Conservation (phyloP, 352 stramenopile species). For the Phytophthora kernoviae region DNA sequence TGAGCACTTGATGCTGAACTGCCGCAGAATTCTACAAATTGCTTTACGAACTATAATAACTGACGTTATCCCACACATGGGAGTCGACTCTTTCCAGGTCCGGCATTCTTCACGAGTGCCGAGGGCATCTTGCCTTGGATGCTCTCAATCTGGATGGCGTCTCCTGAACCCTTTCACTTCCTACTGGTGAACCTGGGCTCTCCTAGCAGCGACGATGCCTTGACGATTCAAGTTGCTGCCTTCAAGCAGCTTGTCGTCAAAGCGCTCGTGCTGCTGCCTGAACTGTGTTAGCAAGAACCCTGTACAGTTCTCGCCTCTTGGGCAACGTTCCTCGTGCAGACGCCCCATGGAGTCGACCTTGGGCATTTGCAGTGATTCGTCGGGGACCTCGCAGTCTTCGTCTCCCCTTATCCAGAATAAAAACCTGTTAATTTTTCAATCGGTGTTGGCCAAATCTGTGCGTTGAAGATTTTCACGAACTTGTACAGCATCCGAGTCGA, state of each 20-base stretch:
- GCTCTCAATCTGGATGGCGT: not conserved
- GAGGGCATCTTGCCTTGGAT: not conserved
- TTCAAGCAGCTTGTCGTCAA: slow-evolving; percentile 23
- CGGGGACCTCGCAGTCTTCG: slow-evolving; percentile 3
- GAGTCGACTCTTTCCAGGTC: too few relatives aligned
- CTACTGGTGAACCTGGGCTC: slow-evolving; percentile 28
- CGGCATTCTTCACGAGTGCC: too few relatives aligned
- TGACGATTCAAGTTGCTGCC: not conserved
- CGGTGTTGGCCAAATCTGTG: slow-evolving; percentile 34
- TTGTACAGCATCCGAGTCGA: slow-evolving; percentile 17
- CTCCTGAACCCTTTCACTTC: slow-evolving; percentile 23
- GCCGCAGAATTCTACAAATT: too few relatives aligned
- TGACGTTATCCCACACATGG: too few relatives aligned
- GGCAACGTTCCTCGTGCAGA: not conserved
- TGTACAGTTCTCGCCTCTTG: not conserved
- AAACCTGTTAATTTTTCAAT: slow-evolving; percentile 20
- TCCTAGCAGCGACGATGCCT: slow-evolving; percentile 3
- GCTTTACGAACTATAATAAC: too few relatives aligned
- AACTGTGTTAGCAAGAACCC: not conserved
- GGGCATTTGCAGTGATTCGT: slow-evolving; percentile 8
- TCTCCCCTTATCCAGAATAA: not conserved
- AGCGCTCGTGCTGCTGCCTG: not conserved
- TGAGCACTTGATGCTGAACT: too few relatives aligned
- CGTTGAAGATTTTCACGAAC: slow-evolving; percentile 31
- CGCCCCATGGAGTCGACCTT: not conserved